Base-by-base conservation (phyloP, 345 rosid genomes). In the Lumnitzera racemosa region DNA sequence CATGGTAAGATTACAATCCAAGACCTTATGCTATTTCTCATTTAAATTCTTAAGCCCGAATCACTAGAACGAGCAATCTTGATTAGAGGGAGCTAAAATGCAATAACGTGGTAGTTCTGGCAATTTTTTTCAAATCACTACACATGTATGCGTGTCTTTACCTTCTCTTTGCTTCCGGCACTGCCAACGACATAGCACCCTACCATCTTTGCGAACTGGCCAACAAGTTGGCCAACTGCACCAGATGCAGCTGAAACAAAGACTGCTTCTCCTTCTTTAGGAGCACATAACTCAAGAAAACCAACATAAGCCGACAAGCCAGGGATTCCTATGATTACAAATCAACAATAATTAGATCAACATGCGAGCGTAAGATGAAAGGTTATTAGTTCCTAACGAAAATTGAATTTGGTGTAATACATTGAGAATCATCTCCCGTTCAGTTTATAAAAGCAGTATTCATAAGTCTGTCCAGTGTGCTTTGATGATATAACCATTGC, bases 111-210 rank as follows among this genome's bases (percentile, higher is more conserved):
- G 31, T 27, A 27, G 31, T 27, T 27, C 31, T 27, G 5, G 31
- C 31, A 3, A 27, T 27, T 2, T 27, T 27, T 27, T 27, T 9
- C 11, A 8, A 49, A 3, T 49, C 4, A 49, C 20, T 16, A 49
- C 1, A 49, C 3, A 14, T 36, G 43, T 36, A 9, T 6, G 10
- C 10, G 11, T 36, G 5, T 36, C 24, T 29, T 11, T 53, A 54
- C 66, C 66, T 63, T 63, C 9, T 53, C 59, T 20, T 54, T 47
- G 66, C 66, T 63, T 24, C 59, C 29, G 8, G 66, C 27, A 1
- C 59, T 54, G 41, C 66, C 66, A 46, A 63, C 66, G n/a, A 53
- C 66, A 63, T 63, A 54, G 46, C 66, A 54, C 6, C 66, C 66
- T 8, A 25, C 9, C 58, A n/a, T 20, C 59, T 54, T 54, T 46